Base-by-base conservation (phyloP, 148 eudicot species). In the Vaccinium corymbosum region DNA sequence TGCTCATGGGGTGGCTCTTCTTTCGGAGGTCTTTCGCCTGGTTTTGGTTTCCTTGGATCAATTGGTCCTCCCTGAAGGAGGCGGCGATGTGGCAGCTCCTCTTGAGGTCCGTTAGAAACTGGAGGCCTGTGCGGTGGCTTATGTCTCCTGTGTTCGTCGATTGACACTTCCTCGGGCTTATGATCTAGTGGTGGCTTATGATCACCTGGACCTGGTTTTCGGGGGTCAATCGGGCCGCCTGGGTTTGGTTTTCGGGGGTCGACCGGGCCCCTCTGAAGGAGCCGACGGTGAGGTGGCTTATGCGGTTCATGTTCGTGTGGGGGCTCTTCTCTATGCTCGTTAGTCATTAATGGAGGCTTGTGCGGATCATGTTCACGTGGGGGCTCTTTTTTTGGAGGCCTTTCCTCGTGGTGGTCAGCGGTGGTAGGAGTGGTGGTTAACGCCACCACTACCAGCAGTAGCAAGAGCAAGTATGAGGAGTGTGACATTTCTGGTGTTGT, bases 251-350 rank as follows among this genome's bases (percentile, higher is more conserved):
- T 42, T 3, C 6, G 0, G 6, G 72, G 72, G 0, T 25, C 72
- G 7, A 66, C 11, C 3, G 72, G 72, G 27, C 72, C 72, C 50
- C 7, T 35, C 17, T 72, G 50, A 72, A 72, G 76, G 76, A 72
- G 76, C 20, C 49, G 92, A n/a, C 88, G 85, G 17, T 72, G 76
- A 20, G 74, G 25, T 1, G 78, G 51, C 52, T 75, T 42, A 10
- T 61, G 25, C 0, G 79, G 79, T n/a, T 49, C 27, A 42, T 75
- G 78, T n/a, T 75, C 78, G 19, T 5, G 53, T 19, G 78, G 78
- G 3, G 78, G 78, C 78, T 42, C 52, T 17, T 75, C 46, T 42
- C 46, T 42, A 42, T 42, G 46, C 46, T 0, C 46, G 6, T 42
- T 42, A 42, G 46, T 42, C 46, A 5, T 42, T 42, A 42, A 22